phyloP scores from a whole-genome alignment of 805 yeast species.

The Sugiyamaella americana region DNA sequence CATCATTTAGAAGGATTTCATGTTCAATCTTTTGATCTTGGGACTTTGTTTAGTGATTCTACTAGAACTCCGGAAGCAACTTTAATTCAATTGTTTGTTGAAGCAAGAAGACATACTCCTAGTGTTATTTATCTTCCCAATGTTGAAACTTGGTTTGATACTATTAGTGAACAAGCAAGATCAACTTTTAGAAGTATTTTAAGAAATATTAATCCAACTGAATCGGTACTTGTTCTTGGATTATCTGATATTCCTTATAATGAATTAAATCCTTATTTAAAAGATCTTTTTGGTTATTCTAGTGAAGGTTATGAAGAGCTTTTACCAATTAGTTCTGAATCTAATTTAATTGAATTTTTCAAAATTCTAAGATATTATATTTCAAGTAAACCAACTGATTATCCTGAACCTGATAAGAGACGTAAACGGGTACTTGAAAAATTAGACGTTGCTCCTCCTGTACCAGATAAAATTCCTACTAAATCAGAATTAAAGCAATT shows the following conservation, averaged over 20 bases:
- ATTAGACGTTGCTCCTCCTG: conserved; percentile 36
- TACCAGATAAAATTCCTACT: conserved; percentile 33
- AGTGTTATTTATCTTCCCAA: conserved; percentile 80
- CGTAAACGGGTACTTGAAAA: conserved; percentile 35
- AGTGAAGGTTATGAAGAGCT: conserved; percentile 44
- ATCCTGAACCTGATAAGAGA: conserved; percentile 53
- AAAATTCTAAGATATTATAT: conserved; percentile 47
- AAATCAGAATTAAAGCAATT: conserved; percentile 42
- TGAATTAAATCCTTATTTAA: conserved; percentile 43
- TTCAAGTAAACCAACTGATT: conserved; percentile 62
- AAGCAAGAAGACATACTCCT: conserved; percentile 86
- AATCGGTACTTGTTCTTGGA: conserved; percentile 68
- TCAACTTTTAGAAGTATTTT: conserved; percentile 67
- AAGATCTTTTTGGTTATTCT: conserved; percentile 52
- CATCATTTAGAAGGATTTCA: conserved; percentile 84
- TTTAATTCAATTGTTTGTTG: conserved; percentile 75
- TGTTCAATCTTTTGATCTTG: conserved; percentile 78
- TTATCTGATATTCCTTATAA: conserved; percentile 48
- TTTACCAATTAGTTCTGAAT: conserved; percentile 36
- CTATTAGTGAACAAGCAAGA: conserved; percentile 62
- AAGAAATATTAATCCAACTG: conserved; percentile 62
- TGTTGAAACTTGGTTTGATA: conserved; percentile 65
- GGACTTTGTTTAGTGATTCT: conserved; percentile 69
- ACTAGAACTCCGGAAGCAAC: conserved; percentile 77
- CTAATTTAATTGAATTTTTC: conserved; percentile 55